Evolutionary conservation across 1,284 basidiomycete species (phyloP), one percentile per base, ranked within the genome.

Genomic region (Leccinum proliferum): DNA sequence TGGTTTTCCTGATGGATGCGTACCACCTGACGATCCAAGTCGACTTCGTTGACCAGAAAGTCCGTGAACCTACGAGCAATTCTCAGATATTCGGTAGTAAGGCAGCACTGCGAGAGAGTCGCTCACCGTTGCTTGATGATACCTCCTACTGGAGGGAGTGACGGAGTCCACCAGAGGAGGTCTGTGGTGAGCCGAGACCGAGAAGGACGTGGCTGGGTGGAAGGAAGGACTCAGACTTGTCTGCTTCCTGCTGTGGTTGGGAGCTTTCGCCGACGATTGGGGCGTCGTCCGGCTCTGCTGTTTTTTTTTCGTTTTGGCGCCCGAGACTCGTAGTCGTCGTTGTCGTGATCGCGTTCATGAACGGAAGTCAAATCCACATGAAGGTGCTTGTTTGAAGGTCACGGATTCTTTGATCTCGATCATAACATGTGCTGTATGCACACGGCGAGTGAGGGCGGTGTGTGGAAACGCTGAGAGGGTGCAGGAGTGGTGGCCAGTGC

Each of bases 61-160:
- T 98, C 95, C 46, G 94, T 95, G 74, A 97, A 97, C 69, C 95
- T 96, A 66, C 34, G 65, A 14, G 29, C 56, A 43, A 60, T 60
- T 63, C 5, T 37, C 60, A 58, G 57, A 48, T 11, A 48, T 48
- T 50, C 55, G n/a, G 66, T 50, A 64, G 60, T 55, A 48, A 59
- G 18, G 55, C 58, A 55, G 48, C 21, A 52, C 48, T 34, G 48
- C 61, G 34, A 58, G 50, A 61, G 1, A 61, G 58, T 52, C 11
- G 60, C 81, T 64, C 65, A 94, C 94, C 94, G 82, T 77, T 97
- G 94, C 77, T 98, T 98, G 75, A 98, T 96, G 70, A 97, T 95
- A 8, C 93, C 95, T 58, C 89, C 82, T 65, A 97, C 88, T 67
- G 84, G 83, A 5, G 88, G 81, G n/a, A 89, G 82, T 84, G 85